These are phyloP conservation scores for Eimeria sp. DNA, from an alignment of 169 alveolate species.

Conservation along the genomic window DNA sequence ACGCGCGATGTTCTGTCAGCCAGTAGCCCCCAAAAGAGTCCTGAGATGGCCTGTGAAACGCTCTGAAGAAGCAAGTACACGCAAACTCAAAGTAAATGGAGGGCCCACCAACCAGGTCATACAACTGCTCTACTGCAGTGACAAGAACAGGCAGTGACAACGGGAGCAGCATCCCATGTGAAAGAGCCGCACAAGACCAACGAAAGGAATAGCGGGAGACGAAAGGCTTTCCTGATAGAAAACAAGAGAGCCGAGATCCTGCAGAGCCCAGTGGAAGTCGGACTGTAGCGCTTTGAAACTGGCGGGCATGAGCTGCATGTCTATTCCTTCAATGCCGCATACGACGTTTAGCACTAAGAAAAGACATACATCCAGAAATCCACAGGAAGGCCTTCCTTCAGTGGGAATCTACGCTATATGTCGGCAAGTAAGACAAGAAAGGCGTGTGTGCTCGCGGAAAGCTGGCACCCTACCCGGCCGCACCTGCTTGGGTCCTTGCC, in stretches of 20 bases:
- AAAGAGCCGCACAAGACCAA: background rate
- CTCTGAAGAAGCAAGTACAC: conserved; percentile 83
- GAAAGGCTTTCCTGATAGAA: conserved; percentile 76
- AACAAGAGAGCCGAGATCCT: conserved; percentile 79
- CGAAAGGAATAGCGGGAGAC: background rate
- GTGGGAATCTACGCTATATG: background rate
- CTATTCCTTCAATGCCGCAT: conserved; percentile 91
- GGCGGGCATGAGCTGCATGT: conserved; percentile 93
- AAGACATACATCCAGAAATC: background rate
- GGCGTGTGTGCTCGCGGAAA: background rate
- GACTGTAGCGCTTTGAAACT: conserved; percentile 94
- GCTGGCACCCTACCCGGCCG: background rate
- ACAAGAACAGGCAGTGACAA: background rate
- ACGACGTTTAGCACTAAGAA: conserved; percentile 80
- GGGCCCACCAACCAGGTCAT: background rate
- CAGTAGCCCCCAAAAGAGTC: conserved; percentile 95
- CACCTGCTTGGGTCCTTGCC: conserved; percentile 60
- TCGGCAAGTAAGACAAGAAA: background rate
- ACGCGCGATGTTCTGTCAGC: conserved; percentile 92
- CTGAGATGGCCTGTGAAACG: conserved; percentile 90
- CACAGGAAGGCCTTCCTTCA: background rate
- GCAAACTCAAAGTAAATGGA: background rate
- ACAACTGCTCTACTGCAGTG: background rate
- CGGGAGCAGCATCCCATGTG: background rate
- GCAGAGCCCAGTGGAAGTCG: conserved; percentile 87